Evolutionary conservation across 2,329 filamentous ascomycete genomes (phyloP).

Genomic region (Xylariaceae sp.): DNA sequence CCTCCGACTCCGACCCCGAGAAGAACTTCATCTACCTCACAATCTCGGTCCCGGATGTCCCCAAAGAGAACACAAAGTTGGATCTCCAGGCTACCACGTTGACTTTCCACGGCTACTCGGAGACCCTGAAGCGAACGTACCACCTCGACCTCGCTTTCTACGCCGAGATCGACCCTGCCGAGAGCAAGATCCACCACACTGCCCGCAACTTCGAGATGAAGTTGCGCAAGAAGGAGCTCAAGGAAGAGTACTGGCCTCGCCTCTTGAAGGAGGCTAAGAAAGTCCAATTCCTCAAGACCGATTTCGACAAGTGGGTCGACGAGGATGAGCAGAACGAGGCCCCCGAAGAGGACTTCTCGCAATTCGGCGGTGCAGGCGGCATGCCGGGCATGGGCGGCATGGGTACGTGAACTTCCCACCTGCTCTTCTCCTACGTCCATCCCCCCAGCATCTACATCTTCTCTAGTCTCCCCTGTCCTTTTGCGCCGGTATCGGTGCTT

Average conservation of each 20-base stretch:
- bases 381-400: too few species aligned
- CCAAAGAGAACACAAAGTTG: constrained; percentile 67
- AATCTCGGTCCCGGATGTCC: constrained; percentile 80
- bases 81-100: constrained; percentile 72
- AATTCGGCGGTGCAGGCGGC: constrained; percentile 58
- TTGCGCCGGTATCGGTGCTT: too few species aligned
- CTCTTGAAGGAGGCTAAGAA: constrained; percentile 86
- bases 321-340: constrained; percentile 96
- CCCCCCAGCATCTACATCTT: too few species aligned
- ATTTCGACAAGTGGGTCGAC: constrained; percentile 99
- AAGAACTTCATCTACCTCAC: constrained; percentile 96
- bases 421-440: not conserved
- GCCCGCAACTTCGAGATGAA: constrained; percentile 82
- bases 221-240: constrained; percentile 93
- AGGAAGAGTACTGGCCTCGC: constrained; percentile 91
- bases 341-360: constrained; percentile 69
- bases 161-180: constrained; percentile 78
- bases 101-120: constrained; percentile 74
- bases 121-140: constrained; percentile 80
- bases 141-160: constrained; percentile 81
- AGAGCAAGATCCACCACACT: constrained; percentile 83
- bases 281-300: constrained; percentile 93
- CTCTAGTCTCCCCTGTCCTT: too few species aligned
- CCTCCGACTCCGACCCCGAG: constrained; percentile 65
- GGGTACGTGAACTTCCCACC: constrained; percentile 37